These are phyloP conservation scores for Rachicladosporium sp. DNA, from an alignment of 2,329 filamentous ascomycete species.

Conservation along the genomic window DNA sequence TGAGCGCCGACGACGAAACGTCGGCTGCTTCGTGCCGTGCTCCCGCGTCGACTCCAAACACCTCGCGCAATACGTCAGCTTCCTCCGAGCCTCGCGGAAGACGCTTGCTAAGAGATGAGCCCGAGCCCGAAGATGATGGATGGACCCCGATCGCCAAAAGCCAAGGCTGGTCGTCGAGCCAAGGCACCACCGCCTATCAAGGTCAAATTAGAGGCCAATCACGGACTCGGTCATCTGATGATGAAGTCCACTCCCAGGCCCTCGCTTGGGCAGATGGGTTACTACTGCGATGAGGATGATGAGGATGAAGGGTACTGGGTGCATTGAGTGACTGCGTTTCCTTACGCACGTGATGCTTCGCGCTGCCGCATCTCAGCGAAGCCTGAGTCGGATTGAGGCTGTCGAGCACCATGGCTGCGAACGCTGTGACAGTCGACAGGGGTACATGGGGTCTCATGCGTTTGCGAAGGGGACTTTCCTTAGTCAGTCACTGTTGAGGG, in stretches of 20 bases:
- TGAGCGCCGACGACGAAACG: conserved; percentile 4
- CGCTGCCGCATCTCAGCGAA: too few relatives aligned
- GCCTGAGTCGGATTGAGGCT: too few relatives aligned
- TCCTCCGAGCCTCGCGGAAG: conserved; percentile 1
- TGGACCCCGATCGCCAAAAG: conserved; percentile 13
- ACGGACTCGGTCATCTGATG: conserved; percentile 11
- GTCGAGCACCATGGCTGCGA: too few relatives aligned
- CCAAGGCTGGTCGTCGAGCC: neutral
- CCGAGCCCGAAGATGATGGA: conserved; percentile 6
- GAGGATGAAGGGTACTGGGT: too few relatives aligned
- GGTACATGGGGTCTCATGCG: too few relatives aligned
- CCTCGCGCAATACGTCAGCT: conserved; percentile 2
- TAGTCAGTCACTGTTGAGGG: too few relatives aligned
- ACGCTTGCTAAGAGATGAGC: neutral
- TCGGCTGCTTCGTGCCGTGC: conserved; percentile 6
- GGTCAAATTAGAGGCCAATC: conserved; percentile 11
- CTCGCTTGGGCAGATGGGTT: too few relatives aligned
- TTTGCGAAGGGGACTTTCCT: too few relatives aligned
- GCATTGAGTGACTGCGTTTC: too few relatives aligned
- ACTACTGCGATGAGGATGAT: neutral
- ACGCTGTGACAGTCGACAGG: too few relatives aligned
- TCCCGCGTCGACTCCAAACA: conserved; percentile 5
- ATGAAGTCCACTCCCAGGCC: too few relatives aligned
- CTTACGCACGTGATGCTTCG: too few relatives aligned
- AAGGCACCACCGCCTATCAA: conserved; percentile 6